A percentile compares a stretch with the other conserved stretches of the same genome.
Conservation (phyloP, 2,329 filamentous ascomycete genomes). For the Nectriaceae sp. region DNA sequence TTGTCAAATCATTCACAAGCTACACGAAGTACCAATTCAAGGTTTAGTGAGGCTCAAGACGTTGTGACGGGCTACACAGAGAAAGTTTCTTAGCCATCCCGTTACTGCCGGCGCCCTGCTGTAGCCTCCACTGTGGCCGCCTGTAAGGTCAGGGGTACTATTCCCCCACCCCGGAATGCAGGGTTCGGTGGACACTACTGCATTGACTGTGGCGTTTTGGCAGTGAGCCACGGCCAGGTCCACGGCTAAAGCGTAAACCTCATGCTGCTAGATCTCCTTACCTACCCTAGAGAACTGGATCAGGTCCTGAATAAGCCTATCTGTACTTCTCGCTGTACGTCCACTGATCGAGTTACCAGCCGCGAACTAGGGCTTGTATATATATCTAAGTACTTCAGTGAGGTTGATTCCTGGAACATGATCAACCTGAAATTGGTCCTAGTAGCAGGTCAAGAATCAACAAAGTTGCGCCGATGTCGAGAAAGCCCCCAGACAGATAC, state of each 20-base stretch:
- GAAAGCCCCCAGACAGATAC: too few relatives aligned
- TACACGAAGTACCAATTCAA: too few relatives aligned
- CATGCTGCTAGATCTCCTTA: background rate
- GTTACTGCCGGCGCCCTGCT: background rate
- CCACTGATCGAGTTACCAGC: too few relatives aligned
- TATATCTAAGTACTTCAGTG: too few relatives aligned
- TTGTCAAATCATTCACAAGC: background rate
- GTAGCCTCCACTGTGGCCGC: background rate
- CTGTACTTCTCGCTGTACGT: too few relatives aligned
- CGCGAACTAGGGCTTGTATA: too few relatives aligned
- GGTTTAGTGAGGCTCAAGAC: background rate
- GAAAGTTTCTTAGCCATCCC: background rate
- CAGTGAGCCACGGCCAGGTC: background rate
- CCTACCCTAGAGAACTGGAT: background rate
- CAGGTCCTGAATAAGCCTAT: too few relatives aligned
- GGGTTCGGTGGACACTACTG: background rate
- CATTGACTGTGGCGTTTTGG: background rate
- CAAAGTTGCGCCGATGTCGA: too few relatives aligned
- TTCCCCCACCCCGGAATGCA: background rate
- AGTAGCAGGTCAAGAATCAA: too few relatives aligned
- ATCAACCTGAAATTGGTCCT: too few relatives aligned
- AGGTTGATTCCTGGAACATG: too few relatives aligned
- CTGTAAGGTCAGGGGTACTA: background rate
- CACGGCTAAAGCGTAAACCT: too few relatives aligned
- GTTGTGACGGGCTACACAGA: background rate